Conservation (phyloP, 176 grass and related monocot species). For the Phoenix dactylifera region DNA sequence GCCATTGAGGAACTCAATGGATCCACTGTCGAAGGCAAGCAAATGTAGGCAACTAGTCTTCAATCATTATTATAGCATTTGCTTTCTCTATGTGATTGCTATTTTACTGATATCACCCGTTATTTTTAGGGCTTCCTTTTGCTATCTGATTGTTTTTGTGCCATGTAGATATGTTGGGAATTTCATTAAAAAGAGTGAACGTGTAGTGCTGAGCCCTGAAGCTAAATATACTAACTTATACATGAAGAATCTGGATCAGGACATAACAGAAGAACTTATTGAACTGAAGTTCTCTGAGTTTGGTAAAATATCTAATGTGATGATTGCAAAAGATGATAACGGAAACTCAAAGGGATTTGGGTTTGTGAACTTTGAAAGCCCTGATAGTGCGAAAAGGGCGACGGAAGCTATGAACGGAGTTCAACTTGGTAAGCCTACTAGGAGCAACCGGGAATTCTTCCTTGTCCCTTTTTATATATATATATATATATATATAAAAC, state of each 20-base stretch:
- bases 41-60: constrained; percentile 31
- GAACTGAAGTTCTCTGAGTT: constrained; percentile 63
- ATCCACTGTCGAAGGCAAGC: constrained; percentile 27
- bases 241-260: constrained; percentile 79
- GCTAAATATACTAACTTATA: constrained; percentile 73
- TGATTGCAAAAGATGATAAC: constrained; percentile 50
- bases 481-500: no score
- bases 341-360: constrained; percentile 73
- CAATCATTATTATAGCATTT: no score
- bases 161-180: constrained; percentile 47
- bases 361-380: constrained; percentile 62
- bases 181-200: constrained; percentile 67
- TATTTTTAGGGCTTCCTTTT: not conserved
- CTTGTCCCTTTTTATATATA: no score
- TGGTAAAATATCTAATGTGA: constrained; percentile 46
- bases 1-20: constrained; percentile 56
- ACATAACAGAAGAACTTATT: constrained; percentile 73
- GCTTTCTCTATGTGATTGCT: not conserved
- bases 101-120: no score
- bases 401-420: constrained; percentile 64
- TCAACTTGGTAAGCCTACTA: constrained; percentile 43
- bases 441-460: no score
- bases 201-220: constrained; percentile 26
- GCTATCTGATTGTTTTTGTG: not conserved
- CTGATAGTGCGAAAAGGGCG: constrained; percentile 59